Conservation (phyloP, 2,329 filamentous ascomycete species). For the Cytospora schulzeri region DNA sequence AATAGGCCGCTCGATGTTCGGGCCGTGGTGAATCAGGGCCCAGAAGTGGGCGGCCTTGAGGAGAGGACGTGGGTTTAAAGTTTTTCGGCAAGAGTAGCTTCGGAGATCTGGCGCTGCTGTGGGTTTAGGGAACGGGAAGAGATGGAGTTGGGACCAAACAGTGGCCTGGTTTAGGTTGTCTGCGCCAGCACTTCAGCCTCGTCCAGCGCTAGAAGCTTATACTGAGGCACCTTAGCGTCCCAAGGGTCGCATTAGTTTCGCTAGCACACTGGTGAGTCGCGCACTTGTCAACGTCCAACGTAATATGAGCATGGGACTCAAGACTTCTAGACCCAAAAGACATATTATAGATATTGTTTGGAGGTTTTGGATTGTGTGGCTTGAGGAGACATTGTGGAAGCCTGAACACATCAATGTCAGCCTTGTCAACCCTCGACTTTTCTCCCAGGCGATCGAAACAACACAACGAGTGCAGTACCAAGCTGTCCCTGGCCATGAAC, state of each 20-base stretch:
- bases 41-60: neutral
- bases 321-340: slow-evolving; percentile 5
- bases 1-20: neutral
- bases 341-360: neutral
- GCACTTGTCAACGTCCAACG: slow-evolving; percentile 9
- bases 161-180: slow-evolving; percentile 22
- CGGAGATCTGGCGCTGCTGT: slow-evolving; percentile 28
- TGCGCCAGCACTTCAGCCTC: slow-evolving; percentile 22
- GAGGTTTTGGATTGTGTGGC: neutral
- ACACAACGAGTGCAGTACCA: neutral
- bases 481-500: neutral
- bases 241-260: slow-evolving; percentile 22
- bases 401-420: neutral
- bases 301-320: slow-evolving; percentile 9
- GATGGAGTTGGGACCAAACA: slow-evolving; percentile 28
- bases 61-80: slow-evolving; percentile 26
- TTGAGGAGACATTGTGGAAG: neutral
- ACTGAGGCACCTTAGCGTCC: slow-evolving; percentile 18
- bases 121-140: slow-evolving; percentile 24
- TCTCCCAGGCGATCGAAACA: neutral
- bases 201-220: slow-evolving; percentile 20
- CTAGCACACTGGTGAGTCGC: slow-evolving; percentile 15
- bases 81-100: slow-evolving; percentile 29
- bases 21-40: slow-evolving; percentile 7
- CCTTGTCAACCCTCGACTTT: neutral